Evolutionary conservation across 495 filamentous ascomycete species (phyloP), one percentile per base, ranked within the genome.

Genomic region (Penicillium robsamsonii): DNA sequence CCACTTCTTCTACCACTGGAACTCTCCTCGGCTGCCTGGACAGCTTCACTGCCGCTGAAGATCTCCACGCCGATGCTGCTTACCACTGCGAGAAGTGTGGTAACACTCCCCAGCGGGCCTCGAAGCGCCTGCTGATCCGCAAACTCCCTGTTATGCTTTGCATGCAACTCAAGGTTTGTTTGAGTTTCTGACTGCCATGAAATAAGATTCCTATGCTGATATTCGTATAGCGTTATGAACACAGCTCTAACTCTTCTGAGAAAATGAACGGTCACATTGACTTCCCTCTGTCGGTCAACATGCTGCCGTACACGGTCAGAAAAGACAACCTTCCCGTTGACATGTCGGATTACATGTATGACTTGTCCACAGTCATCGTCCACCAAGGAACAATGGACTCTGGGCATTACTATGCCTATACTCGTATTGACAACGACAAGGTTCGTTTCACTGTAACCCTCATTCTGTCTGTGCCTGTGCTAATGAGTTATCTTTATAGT

Each of bases 351-450:
- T 87, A 81, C 66, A 79, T 86, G 9, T 97, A 96, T 69, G 90
- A 94, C 58, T 76, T 97, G 6, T 79, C 89, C 38, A 88, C 87
- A 50, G 92, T 94, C 5, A 84, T 96, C 17, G 90, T 93, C 47
- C 92, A 96, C 64, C 70, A 76, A 40, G 92, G 92, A 13, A 88
- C 90, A 64, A 88, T 96, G 55, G 90, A 96, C 60, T 87, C 89
- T 37, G 89, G 92, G 0, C 92, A 97, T 66, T 97, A 97, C 68
- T 84, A 90, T 56, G 86, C 84, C n/a, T 97, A 93, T 70, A 89
- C 87, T 46, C 76, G 89, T 20, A 84, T 69, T 11, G 51, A 89
- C 47, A 88, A 87, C 22, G 84, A 88, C 48, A 85, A 88, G 79
- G 87, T 89, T 69, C 55, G 84, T 74, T 30, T 30, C 53, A 18